Evolutionary conservation across 2,329 filamentous ascomycete genomes (phyloP), one percentile per base, ranked within the genome.

Genomic region (Penicillium glabrum): DNA sequence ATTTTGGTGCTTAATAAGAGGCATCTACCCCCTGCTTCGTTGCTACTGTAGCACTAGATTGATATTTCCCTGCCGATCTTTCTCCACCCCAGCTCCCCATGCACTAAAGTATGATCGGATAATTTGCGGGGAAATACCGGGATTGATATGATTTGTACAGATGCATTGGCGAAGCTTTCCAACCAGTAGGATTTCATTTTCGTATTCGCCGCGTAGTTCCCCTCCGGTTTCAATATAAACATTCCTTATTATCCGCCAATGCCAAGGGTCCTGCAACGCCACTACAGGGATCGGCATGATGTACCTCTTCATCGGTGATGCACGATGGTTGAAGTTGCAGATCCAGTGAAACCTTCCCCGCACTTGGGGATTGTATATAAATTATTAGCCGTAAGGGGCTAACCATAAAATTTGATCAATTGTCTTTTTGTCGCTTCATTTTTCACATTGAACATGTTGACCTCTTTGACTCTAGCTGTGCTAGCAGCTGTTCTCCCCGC

Each of bases 401-500:
- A 11, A 26, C 26, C 26, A 26, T 2, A n/a, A 23, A 4, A 11
- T 29, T 4, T 23, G 26, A 53, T 16, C 19, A 39, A 24, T 6
- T 29, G 8, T 11, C 1, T 26, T 31, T 41, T 24, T 23, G 26
- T 16, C 29, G 23, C 21, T 39, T 33, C 9, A 45, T 16, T 33
- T 9, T 4, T 26, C 13, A 5, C 16, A 19, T 13, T 41, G n/a
- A 52, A 16, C 11, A 65, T 63, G 59, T 37, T 61, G 13, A 53
- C 35, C 2, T 19, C 35, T 5, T 44, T 65, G 8, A 50, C 60
- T 39, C 45, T 65, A 11, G 51, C 60, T 46, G 31, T 62, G 27
- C 46, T 70, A 54, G 50, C 50, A 37, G 53, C 65, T 24, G 44
- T 65, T 1, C 45, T 68, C 19, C 60, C 58, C 19, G 61, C 53